Evolutionary conservation across 768 basidiomycete genomes (phyloP).

Genomic region (Macrocybe gigantea): DNA sequence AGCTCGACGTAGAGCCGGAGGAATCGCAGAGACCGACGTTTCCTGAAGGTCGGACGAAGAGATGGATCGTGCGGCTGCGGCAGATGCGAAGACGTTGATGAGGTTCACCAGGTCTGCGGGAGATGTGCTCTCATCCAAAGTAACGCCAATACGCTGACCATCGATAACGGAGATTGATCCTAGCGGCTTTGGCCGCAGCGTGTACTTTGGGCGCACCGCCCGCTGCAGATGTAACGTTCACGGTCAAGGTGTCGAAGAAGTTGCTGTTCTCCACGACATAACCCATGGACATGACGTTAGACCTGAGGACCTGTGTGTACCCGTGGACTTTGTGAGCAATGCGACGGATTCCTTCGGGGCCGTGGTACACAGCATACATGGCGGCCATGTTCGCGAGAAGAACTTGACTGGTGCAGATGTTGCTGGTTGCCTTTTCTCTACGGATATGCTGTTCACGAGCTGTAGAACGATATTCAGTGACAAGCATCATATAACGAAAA

Average conservation of each 20-base stretch:
- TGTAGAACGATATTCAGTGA: constrained; percentile 20
- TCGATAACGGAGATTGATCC: constrained; percentile 88
- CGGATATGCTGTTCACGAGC: constrained; percentile 97
- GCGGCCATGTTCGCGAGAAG: constrained; percentile 99
- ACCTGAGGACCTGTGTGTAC: constrained; percentile 72
- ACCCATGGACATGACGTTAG: constrained; percentile 63
- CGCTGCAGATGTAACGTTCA: constrained; percentile 62
- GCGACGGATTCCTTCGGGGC: constrained; percentile 74
- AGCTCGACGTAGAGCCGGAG: constrained; percentile 48
- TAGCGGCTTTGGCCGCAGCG: constrained; percentile 49
- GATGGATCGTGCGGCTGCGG: constrained; percentile 44
- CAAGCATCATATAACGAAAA: background rate
- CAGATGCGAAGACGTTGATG: constrained; percentile 75
- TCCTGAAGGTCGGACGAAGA: constrained; percentile 43
- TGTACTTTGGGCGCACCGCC: constrained; percentile 62
- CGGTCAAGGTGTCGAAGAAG: constrained; percentile 90
- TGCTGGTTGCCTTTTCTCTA: constrained; percentile 96
- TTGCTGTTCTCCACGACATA: constrained; percentile 63
- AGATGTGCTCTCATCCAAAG: constrained; percentile 87
- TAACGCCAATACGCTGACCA: constrained; percentile 73
- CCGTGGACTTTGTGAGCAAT: constrained; percentile 92
- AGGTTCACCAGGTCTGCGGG: constrained; percentile 70
- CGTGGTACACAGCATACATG: constrained; percentile 98
- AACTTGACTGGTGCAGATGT: constrained; percentile 97
- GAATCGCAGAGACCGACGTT: constrained; percentile 41